phyloP scores from a whole-genome alignment of 139 green algal genomes.

The Dunaliella primolecta region DNA sequence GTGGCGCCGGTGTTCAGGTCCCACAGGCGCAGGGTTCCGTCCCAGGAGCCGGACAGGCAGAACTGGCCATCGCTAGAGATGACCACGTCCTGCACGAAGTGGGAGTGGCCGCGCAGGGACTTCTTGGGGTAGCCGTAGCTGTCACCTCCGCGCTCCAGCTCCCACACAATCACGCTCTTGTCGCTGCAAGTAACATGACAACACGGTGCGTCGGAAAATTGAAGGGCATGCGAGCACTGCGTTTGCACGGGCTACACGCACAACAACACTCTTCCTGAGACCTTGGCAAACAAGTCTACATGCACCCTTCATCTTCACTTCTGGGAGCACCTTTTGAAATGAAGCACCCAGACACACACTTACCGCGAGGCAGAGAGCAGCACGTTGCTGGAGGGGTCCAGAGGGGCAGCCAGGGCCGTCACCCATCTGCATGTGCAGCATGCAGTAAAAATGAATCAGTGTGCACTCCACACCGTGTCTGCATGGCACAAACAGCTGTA shows the following conservation, averaged over 20 bases:
- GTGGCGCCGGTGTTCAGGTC: constrained; percentile 96
- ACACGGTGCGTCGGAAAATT: neutral
- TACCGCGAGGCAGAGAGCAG: constrained; percentile 91
- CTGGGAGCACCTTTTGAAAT: too few species aligned
- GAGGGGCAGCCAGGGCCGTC: constrained; percentile 88
- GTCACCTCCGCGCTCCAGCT: constrained; percentile 78
- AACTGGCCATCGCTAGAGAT: constrained; percentile 98
- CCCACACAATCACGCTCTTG: constrained; percentile 96
- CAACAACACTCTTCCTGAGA: too few species aligned
- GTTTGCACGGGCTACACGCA: neutral
- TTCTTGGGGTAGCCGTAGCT: constrained; percentile 77
- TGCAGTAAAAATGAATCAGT: neutral
- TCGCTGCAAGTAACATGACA: constrained; percentile 69
- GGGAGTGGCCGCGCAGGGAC: constrained; percentile 84
- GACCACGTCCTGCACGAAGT: constrained; percentile 98
- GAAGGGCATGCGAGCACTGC: neutral
- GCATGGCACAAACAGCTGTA: neutral
- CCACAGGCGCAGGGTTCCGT: constrained; percentile 98
- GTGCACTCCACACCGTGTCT: too few species aligned
- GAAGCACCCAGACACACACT: constrained; percentile 18
- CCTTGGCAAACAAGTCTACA: too few species aligned
- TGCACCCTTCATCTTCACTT: too few species aligned
- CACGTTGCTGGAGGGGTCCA: constrained; percentile 91
- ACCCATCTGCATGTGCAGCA: constrained; percentile 54
- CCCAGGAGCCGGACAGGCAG: constrained; percentile 96